A percentile compares a stretch with the other conserved stretches of the same genome.
Conservation (phyloP, 768 basidiomycete genomes). For the Serendipita vermifera region DNA sequence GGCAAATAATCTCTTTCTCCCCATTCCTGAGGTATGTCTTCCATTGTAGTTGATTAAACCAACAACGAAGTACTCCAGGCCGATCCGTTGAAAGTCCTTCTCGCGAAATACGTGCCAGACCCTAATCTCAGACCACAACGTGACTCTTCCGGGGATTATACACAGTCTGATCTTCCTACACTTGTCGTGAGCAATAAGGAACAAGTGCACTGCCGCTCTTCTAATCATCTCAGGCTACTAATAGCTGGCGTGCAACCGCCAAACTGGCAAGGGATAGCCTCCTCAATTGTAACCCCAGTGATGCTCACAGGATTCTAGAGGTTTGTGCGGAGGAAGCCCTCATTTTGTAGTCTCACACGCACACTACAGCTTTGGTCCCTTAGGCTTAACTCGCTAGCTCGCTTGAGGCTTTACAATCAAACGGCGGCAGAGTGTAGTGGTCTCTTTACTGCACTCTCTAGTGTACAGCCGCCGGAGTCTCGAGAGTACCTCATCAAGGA, state of each 20-base stretch:
- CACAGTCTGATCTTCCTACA: conserved; percentile 56
- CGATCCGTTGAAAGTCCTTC: conserved; percentile 65
- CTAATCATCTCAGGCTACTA: conserved; percentile 50
- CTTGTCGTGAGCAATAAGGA: conserved; percentile 47
- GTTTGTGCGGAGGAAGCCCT: conserved; percentile 31
- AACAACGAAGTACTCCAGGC: conserved; percentile 39
- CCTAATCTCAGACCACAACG: conserved; percentile 60
- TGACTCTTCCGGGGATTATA: conserved; percentile 65
- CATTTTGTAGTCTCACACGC: not conserved
- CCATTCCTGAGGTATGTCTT: conserved; percentile 80
- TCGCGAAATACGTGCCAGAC: conserved; percentile 72
- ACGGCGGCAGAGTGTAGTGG: conserved; percentile 75
- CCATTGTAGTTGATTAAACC: conserved; percentile 39
- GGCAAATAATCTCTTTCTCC: conserved; percentile 48
- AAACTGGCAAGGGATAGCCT: conserved; percentile 71
- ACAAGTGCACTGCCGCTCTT: not conserved
- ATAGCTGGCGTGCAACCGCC: conserved; percentile 78
- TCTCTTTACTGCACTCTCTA: conserved; percentile 52
- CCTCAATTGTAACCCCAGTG: conserved; percentile 55
- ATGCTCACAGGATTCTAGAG: conserved; percentile 48
- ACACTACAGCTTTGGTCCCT: conserved; percentile 63
- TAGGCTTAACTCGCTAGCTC: conserved; percentile 62
- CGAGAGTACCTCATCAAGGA: conserved; percentile 34
- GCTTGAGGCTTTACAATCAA: conserved; percentile 75
- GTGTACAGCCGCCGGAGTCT: conserved; percentile 40